Evolutionary conservation across 257 asterid species (phyloP).

Genomic region (Solanum dulcamara): DNA sequence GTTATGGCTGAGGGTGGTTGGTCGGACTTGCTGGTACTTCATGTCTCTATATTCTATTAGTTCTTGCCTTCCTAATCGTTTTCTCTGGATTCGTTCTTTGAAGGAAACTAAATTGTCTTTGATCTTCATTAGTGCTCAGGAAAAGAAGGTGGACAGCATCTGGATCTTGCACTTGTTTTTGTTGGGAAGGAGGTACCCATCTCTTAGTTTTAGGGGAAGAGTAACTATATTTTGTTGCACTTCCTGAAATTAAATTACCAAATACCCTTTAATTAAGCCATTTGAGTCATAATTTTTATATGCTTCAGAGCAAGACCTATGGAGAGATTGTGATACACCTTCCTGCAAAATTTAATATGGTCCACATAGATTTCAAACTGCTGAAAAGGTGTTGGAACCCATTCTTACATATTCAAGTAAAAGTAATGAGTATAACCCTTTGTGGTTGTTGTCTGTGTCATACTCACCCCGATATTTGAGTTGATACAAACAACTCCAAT

Average conservation of each 20-base stretch:
- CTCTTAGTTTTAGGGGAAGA: background rate
- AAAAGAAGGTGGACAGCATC: conserved; percentile 35
- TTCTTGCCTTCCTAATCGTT: background rate
- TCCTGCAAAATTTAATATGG: background rate
- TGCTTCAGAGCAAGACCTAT: conserved; percentile 3
- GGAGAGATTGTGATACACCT: background rate
- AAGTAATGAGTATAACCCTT: background rate
- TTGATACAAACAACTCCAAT: background rate
- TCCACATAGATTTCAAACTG: background rate
- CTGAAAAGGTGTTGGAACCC: background rate
- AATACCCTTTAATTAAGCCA: background rate
- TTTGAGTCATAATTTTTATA: background rate
- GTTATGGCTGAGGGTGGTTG: conserved; percentile 83
- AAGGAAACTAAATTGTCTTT: conserved; percentile 1
- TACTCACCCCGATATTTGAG: background rate
- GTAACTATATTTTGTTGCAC: background rate
- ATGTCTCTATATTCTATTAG: background rate
- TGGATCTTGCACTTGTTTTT: conserved; percentile 70
- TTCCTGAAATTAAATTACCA: background rate
- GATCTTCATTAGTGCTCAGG: conserved; percentile 57
- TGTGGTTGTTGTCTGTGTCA: background rate
- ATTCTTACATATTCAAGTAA: background rate
- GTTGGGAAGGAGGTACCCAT: conserved; percentile 68
- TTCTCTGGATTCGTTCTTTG: background rate
- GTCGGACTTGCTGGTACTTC: conserved; percentile 61